Conservation (phyloP, 2,329 filamentous ascomycete species). For the Pestalotiopsis sp. region DNA sequence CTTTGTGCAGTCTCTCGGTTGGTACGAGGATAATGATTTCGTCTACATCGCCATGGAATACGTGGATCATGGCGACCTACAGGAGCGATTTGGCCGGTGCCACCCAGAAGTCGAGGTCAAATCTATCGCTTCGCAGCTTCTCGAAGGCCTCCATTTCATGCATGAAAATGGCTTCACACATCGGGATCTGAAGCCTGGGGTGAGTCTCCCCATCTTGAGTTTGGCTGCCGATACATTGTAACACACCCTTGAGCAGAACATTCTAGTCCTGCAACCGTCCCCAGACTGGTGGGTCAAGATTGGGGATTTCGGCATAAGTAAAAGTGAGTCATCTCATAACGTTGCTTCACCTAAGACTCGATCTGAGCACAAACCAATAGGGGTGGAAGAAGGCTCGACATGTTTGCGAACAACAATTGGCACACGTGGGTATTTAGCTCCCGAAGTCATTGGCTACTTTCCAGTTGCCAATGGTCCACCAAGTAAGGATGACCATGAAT, state of each 20-base stretch:
- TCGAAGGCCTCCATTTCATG: slow-evolving; percentile 19
- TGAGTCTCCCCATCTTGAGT: background rate
- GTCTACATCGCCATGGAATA: slow-evolving; percentile 22
- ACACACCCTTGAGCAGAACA: slow-evolving; percentile 22
- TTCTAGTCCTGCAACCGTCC: slow-evolving; percentile 17
- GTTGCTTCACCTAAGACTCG: background rate
- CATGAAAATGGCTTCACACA: slow-evolving; percentile 20
- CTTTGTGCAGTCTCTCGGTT: slow-evolving; percentile 21
- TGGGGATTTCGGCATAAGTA: slow-evolving; percentile 30
- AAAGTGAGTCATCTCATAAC: slow-evolving; percentile 11
- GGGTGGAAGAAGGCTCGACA: slow-evolving; percentile 18
- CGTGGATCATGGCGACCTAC: slow-evolving; percentile 16
- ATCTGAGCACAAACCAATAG: slow-evolving; percentile 1
- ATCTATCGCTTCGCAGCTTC: slow-evolving; percentile 16
- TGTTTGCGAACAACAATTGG: slow-evolving; percentile 10
- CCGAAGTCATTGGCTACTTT: slow-evolving; percentile 20
- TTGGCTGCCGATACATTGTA: no score
- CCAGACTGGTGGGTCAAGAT: slow-evolving; percentile 29
- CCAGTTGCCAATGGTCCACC: background rate
- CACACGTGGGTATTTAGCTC: slow-evolving; percentile 23
- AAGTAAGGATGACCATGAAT: background rate
- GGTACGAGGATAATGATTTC: slow-evolving; percentile 14
- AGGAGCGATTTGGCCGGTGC: background rate
- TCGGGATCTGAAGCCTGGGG: slow-evolving; percentile 21
- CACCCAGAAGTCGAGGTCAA: slow-evolving; percentile 10